Evolutionary conservation across 2,329 filamentous ascomycete genomes (phyloP).

Genomic region (Xylariaceae sp.): DNA sequence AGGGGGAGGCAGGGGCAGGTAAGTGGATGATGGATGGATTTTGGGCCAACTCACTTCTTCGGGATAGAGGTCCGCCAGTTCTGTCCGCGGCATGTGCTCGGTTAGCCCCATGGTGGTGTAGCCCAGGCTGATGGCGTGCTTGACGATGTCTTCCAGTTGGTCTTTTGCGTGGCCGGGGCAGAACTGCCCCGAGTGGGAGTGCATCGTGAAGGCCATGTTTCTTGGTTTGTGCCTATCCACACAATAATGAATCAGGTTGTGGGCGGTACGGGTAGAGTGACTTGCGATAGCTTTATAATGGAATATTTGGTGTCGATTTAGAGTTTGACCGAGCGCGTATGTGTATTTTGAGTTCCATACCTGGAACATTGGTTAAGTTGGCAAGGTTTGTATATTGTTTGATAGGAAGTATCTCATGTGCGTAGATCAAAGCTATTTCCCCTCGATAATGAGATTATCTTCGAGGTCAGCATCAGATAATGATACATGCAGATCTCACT

Average conservation of each 20-base stretch:
- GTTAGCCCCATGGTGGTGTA: slow-evolving; percentile 87
- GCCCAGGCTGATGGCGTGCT: slow-evolving; percentile 73
- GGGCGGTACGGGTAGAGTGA: too few relatives aligned
- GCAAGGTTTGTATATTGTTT: too few relatives aligned
- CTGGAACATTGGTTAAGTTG: too few relatives aligned
- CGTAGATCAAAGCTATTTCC: too few relatives aligned
- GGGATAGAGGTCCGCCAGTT: slow-evolving; percentile 79
- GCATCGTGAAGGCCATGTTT: slow-evolving; percentile 92
- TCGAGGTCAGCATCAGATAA: too few relatives aligned
- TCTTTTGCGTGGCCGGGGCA: slow-evolving; percentile 88
- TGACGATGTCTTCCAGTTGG: slow-evolving; percentile 80
- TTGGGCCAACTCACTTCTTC: slow-evolving; percentile 78
- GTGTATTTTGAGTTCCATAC: too few relatives aligned
- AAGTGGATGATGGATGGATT: neutral
- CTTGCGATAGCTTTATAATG: too few relatives aligned
- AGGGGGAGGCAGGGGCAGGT: neutral
- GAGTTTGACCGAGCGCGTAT: too few relatives aligned
- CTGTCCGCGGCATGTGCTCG: slow-evolving; percentile 89
- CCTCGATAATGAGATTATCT: too few relatives aligned
- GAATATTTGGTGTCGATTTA: too few relatives aligned
- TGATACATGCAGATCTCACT: neutral
- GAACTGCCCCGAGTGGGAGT: slow-evolving; percentile 97
- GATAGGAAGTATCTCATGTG: too few relatives aligned
- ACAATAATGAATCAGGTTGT: neutral
- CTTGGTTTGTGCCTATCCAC: neutral